These are phyloP conservation scores for Lotmaria passim DNA, from an alignment of 208 protist genomes.

Conservation along the genomic window DNA sequence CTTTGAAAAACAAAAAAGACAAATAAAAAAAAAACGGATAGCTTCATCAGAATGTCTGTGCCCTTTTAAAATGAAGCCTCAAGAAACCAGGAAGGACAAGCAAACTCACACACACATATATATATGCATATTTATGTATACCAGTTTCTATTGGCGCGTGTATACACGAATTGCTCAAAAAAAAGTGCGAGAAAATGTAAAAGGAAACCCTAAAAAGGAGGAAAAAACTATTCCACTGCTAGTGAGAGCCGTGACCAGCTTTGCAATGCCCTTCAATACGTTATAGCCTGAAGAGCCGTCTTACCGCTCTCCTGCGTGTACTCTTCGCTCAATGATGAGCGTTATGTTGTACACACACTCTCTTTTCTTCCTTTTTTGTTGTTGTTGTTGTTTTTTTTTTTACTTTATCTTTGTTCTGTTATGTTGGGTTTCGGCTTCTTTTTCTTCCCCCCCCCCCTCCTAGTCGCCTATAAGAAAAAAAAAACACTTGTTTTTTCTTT, in stretches of 20 bases:
- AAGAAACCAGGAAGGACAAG: not conserved
- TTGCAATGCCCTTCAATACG: not conserved
- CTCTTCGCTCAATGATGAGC: not conserved
- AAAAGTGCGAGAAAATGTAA: not conserved
- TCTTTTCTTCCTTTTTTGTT: not conserved
- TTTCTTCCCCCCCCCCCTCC: no score
- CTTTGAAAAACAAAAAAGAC: slow-evolving; percentile 23
- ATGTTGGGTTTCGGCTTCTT: not conserved
- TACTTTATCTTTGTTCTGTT: slow-evolving; percentile 5
- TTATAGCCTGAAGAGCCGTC: slow-evolving; percentile 10
- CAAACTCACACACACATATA: not conserved
- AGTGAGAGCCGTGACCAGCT: slow-evolving; percentile 10
- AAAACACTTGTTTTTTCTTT: not conserved
- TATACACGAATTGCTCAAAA: not conserved
- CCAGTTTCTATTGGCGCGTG: not conserved
- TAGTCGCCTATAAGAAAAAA: no score
- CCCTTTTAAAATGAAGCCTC: not conserved
- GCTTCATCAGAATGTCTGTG: not conserved
- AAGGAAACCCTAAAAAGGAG: not conserved
- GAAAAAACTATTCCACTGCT: slow-evolving; percentile 4
- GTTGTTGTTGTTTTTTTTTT: not conserved
- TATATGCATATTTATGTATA: slow-evolving; percentile 4
- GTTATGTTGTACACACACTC: not conserved
- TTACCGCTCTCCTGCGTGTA: not conserved
- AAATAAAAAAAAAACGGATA: slow-evolving; percentile 5